Conservation (phyloP, 2,329 filamentous ascomycete genomes). For the Hawksworthiomyces lignivorus region DNA sequence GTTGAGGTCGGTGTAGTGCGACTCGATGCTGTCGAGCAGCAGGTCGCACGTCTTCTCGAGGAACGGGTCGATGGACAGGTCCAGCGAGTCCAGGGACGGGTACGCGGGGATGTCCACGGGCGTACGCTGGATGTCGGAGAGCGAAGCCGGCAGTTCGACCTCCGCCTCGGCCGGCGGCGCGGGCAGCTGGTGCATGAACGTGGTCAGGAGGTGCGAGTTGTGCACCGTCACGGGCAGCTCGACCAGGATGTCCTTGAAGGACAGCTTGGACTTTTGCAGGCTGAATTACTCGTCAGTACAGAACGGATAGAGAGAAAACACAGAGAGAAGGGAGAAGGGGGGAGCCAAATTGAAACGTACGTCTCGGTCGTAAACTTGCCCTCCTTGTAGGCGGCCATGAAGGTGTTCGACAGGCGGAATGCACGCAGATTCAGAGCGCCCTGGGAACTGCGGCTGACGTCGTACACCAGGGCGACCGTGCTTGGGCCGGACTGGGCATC, state of each 20-base stretch:
- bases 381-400: slow-evolving; percentile 92
- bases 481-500: slow-evolving; percentile 85
- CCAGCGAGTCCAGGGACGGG: slow-evolving; percentile 82
- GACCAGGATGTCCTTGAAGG: slow-evolving; percentile 86
- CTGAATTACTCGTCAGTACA: slow-evolving; percentile 36
- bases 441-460: slow-evolving; percentile 90
- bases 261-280: slow-evolving; percentile 87
- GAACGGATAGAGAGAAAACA: not conserved
- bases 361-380: slow-evolving; percentile 94
- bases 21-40: slow-evolving; percentile 92
- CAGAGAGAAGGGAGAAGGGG: not conserved
- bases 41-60: slow-evolving; percentile 97
- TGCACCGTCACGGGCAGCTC: slow-evolving; percentile 86
- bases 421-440: slow-evolving; percentile 83
- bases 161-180: slow-evolving; percentile 54
- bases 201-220: slow-evolving; percentile 95
- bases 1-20: slow-evolving; percentile 97
- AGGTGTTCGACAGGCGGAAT: slow-evolving; percentile 78
- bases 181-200: slow-evolving; percentile 89
- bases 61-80: slow-evolving; percentile 93
- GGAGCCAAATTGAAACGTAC: slow-evolving; percentile 43
- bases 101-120: slow-evolving; percentile 59
- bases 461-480: slow-evolving; percentile 85
- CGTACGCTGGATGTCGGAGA: slow-evolving; percentile 67
- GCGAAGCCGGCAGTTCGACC: slow-evolving; percentile 68